phyloP scores from a whole-genome alignment of 441 rosid species.

The Gossypium gossypioides region DNA sequence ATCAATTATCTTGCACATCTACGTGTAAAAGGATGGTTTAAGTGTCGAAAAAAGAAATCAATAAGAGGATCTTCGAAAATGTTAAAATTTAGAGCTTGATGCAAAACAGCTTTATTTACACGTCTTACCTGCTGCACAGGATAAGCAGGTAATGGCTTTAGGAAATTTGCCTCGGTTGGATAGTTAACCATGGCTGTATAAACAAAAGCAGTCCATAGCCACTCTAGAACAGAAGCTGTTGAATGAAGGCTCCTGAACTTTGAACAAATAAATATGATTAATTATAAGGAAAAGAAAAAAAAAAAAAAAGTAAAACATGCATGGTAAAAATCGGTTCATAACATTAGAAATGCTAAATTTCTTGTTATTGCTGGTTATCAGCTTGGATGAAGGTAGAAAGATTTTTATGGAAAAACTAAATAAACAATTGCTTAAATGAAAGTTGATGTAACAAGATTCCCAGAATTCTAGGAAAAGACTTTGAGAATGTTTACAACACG shows the following conservation, averaged over 20 bases:
- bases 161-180: constrained; percentile 58
- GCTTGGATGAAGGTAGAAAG: background rate
- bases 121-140: constrained; percentile 51
- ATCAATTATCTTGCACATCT: constrained; percentile 75
- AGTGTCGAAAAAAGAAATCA: background rate
- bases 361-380: background rate
- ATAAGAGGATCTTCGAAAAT: background rate
- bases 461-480: background rate
- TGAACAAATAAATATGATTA: background rate
- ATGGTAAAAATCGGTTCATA: background rate
- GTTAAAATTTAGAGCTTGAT: background rate
- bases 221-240: constrained; percentile 32
- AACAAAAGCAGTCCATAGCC: constrained; percentile 57
- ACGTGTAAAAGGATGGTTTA: constrained; percentile 1
- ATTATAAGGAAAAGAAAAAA: background rate
- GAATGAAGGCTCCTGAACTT: constrained; percentile 40
- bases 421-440: background rate
- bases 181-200: constrained; percentile 73
- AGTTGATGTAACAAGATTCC: background rate
- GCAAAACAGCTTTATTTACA: background rate
- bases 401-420: background rate
- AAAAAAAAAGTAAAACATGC: background rate
- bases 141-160: constrained; percentile 65
- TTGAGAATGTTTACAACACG: background rate
- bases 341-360: background rate